Base-by-base conservation (phyloP, 345 rosid species). In the Eutrema heterophyllum region DNA sequence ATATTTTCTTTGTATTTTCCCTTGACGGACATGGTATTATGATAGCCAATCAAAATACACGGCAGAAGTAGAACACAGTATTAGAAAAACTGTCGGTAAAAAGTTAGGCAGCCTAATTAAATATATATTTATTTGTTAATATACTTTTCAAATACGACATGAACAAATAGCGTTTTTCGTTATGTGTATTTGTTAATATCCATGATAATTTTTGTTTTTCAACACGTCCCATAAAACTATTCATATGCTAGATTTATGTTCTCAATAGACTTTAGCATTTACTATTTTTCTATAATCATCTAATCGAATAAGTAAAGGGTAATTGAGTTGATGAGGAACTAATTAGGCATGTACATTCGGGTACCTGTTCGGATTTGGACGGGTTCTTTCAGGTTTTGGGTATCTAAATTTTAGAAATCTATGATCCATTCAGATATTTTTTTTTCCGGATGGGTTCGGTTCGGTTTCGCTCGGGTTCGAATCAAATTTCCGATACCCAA, bases 81-180 rank as follows among this genome's bases (percentile, higher is more conserved):
- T 36, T 59, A 26, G 58, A 41, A 9, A 29, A 40, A 12, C 4
- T 6, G 18, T 5, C 7, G 10, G 9, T 46, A 44, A 43, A 53
- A 64, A 64, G 57, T 73, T 64, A 45, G 65, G 77, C 65, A 32
- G 57, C 70, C 77, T 43, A 73, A 73, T 67, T 27, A 18, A 7
- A 18, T 21, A 51, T 49, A 18, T 9, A 9, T 3, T 9, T 21
- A 29, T 29, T 5, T 3, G 32, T 2, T 29, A 3, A 21, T 13
- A 10, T 41, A 61, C 32, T 26, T 26, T 26, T 40, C 46, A 61
- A 40, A 21, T 7, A 26, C 11, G 5, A 4, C 15, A 36, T 11
- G 30, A 39, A 18, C 30, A 59, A 3, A 39, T n/a, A 27, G 8
- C 3, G 1, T 2, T 18, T 51, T 24, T 24, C 2, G 3, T 51